phyloP scores from a whole-genome alignment of 2,329 filamentous ascomycete genomes.

The Epichloe brachyelytri region DNA sequence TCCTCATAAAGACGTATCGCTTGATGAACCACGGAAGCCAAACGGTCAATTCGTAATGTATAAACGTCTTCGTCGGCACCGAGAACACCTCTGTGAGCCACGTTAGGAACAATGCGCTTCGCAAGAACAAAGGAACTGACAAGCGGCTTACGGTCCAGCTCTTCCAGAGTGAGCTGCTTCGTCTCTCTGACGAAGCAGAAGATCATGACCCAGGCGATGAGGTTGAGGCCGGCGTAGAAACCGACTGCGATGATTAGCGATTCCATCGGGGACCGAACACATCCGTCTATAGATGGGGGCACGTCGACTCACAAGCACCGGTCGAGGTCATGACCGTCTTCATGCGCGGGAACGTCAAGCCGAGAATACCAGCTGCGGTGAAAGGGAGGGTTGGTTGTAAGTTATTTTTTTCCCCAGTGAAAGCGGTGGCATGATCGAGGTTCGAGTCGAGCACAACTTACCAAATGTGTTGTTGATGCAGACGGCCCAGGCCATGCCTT shows the following conservation, averaged over 20 bases:
- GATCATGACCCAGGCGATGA: constrained; percentile 31
- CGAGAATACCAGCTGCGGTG: constrained; percentile 3
- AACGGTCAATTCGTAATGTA: constrained; percentile 19
- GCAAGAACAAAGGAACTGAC: neutral
- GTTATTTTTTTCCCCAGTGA: no score
- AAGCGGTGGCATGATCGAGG: no score
- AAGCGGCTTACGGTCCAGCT: constrained; percentile 16
- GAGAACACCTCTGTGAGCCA: constrained; percentile 18
- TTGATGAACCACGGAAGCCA: constrained; percentile 26
- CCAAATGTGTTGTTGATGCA: constrained; percentile 17
- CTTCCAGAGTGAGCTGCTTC: constrained; percentile 34
- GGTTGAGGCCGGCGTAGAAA: constrained; percentile 33
- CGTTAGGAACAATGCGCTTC: neutral
- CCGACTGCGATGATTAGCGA: constrained; percentile 11
- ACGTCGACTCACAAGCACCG: constrained; percentile 15
- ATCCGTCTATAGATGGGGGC: neutral
- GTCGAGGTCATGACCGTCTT: constrained; percentile 18
- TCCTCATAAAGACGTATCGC: constrained; percentile 21
- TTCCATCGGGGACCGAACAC: no score
- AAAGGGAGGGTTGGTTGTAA: neutral
- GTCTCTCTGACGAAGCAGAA: constrained; percentile 36
- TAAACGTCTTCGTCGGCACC: constrained; percentile 18
- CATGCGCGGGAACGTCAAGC: constrained; percentile 38
- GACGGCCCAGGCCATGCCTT: constrained; percentile 54
- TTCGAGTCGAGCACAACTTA: constrained; percentile 3